phyloP scores from a whole-genome alignment of 192 early-diverging fungal genomes.

The Linnemannia elongata region DNA sequence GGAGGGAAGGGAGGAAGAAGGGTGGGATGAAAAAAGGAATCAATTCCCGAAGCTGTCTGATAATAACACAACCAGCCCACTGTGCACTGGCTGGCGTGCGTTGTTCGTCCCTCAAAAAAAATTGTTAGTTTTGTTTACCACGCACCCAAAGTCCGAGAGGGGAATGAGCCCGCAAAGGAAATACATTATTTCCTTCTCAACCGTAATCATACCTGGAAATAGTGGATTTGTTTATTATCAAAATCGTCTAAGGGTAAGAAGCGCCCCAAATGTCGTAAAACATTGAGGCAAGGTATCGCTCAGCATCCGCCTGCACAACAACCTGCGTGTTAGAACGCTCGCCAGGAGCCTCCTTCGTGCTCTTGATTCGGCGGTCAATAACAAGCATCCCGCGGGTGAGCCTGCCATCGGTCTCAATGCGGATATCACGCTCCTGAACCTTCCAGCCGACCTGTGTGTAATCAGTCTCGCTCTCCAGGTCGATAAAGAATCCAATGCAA shows the following conservation, averaged over 20 bases:
- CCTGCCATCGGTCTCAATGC: constrained; percentile 58
- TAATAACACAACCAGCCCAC: constrained; percentile 10
- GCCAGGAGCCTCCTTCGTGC: constrained; percentile 35
- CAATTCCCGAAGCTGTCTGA: constrained; percentile 11
- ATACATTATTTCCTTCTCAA: neutral
- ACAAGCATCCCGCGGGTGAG: constrained; percentile 64
- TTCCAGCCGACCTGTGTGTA: constrained; percentile 45
- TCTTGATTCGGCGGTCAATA: constrained; percentile 37
- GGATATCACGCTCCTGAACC: constrained; percentile 57
- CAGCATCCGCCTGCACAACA: constrained; percentile 39
- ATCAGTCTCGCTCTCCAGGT: constrained; percentile 49
- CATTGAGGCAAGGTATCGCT: constrained; percentile 44
- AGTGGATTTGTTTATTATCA: neutral
- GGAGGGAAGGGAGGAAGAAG: constrained; percentile 5
- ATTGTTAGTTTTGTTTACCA: constrained; percentile 12
- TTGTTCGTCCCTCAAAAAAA: neutral
- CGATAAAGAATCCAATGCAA: constrained; percentile 55
- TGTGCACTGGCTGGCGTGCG: neutral
- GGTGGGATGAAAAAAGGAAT: neutral
- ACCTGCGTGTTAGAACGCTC: constrained; percentile 13
- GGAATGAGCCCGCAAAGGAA: neutral
- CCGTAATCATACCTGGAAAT: neutral
- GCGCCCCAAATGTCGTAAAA: constrained; percentile 49
- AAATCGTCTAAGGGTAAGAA: neutral
- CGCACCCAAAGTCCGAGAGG: neutral